Percentiles rank a stretch among this genome's conserved stretches.
Evolutionary conservation across 306 rosid genomes (phyloP).

Genomic region (Vigna hirtella): DNA sequence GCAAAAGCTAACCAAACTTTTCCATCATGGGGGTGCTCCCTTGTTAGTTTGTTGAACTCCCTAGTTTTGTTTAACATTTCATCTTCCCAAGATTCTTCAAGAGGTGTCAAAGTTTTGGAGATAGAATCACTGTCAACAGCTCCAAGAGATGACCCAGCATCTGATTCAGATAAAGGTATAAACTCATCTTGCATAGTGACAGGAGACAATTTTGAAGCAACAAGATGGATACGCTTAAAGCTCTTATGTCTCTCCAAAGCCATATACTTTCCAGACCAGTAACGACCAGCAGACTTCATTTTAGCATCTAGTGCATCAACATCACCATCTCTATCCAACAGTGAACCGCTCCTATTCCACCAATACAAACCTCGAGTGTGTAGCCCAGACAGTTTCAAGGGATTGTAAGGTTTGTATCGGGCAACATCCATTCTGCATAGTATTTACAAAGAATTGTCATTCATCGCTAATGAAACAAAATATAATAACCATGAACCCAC

Average conservation of each 20-base stretch:
- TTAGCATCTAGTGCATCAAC: constrained; percentile 73
- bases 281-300: constrained; percentile 80
- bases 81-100: constrained; percentile 98
- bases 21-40: constrained; percentile 90
- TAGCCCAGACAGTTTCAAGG: constrained; percentile 50
- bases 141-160: constrained; percentile 53
- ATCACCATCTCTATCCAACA: constrained; percentile 77
- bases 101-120: constrained; percentile 42
- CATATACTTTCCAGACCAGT: constrained; percentile 88
- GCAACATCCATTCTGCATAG: constrained; percentile 93
- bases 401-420: constrained; percentile 66
- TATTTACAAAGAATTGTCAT: constrained; percentile 36
- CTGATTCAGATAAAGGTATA: constrained; percentile 70
- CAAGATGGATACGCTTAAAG: constrained; percentile 73
- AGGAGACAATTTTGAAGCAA: constrained; percentile 54
- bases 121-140: constrained; percentile 45
- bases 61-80: constrained; percentile 79
- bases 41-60: constrained; percentile 80
- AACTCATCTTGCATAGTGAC: constrained; percentile 60
- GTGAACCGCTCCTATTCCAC: constrained; percentile 55
- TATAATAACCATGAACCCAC: neutral
- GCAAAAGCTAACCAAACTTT: constrained; percentile 85
- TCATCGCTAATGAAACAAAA: constrained; percentile 23
- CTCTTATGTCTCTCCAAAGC: constrained; percentile 85
- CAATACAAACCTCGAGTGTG: constrained; percentile 52